phyloP scores from a whole-genome alignment of 768 basidiomycete genomes.

The Ramaria sp. region DNA sequence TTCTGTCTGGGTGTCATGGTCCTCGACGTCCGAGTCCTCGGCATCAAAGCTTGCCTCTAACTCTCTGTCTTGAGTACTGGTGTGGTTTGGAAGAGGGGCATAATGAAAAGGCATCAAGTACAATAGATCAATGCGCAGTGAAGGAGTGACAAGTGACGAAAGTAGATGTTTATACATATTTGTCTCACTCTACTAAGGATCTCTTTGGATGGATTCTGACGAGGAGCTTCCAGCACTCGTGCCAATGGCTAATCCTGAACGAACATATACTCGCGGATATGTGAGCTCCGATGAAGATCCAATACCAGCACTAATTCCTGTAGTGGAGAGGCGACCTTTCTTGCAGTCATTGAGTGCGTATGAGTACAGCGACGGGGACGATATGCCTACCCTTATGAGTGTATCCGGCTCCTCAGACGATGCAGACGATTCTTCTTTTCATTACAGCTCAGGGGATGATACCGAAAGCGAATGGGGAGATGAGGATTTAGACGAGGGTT shows the following conservation, averaged over 20 bases:
- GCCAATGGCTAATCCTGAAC: background rate
- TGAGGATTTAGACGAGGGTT: background rate
- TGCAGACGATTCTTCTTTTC: background rate
- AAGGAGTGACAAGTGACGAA: background rate
- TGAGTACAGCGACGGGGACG: background rate
- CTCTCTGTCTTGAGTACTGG: background rate
- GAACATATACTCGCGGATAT: background rate
- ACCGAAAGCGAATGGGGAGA: background rate
- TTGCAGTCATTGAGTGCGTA: too few species aligned
- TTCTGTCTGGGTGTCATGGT: background rate
- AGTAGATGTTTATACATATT: background rate
- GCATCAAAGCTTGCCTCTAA: conserved; percentile 1
- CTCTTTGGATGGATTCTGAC: background rate
- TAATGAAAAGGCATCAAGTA: conserved; percentile 2
- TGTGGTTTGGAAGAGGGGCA: background rate
- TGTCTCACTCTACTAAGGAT: background rate
- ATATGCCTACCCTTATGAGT: background rate
- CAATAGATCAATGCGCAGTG: background rate
- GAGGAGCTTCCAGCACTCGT: background rate
- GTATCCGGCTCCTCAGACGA: background rate
- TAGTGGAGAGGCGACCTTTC: too few species aligned
- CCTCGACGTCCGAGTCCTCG: background rate
- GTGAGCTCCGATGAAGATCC: background rate
- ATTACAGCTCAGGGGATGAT: background rate
- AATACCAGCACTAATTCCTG: background rate